Percentiles rank a stretch among this genome's conserved stretches.
These are phyloP conservation scores for Neurospora sp. DNA, from an alignment of 495 filamentous ascomycete genomes.

Conservation along the genomic window DNA sequence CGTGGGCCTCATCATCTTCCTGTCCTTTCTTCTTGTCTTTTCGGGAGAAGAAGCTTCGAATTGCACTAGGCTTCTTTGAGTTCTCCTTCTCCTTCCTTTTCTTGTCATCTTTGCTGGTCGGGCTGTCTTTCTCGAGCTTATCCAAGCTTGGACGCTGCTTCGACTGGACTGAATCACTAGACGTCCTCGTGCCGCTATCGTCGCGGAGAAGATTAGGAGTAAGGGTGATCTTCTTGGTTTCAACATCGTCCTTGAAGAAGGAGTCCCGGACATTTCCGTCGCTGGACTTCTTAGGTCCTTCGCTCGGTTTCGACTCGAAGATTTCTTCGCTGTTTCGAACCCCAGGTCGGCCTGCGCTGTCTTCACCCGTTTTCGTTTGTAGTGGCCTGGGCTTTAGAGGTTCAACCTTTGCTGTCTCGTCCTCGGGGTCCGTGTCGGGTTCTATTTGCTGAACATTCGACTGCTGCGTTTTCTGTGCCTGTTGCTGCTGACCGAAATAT, in stretches of 20 bases:
- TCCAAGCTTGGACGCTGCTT: slow-evolving; percentile 42
- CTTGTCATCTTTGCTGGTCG: slow-evolving; percentile 38
- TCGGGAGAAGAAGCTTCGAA: slow-evolving; percentile 89
- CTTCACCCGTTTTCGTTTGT: slow-evolving; percentile 29
- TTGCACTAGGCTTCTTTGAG: slow-evolving; percentile 84
- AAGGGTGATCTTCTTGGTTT: slow-evolving; percentile 94
- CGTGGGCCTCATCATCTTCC: slow-evolving; percentile 59
- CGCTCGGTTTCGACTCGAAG: slow-evolving; percentile 44
- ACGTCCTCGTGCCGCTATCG: slow-evolving; percentile 51
- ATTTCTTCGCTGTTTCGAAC: slow-evolving; percentile 52
- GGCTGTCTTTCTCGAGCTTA: slow-evolving; percentile 42
- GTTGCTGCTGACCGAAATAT: slow-evolving; percentile 24
- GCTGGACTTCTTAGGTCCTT: slow-evolving; percentile 53
- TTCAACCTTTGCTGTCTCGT: slow-evolving; percentile 40
- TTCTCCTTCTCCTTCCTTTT: slow-evolving; percentile 70
- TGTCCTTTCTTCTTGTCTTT: slow-evolving; percentile 78
- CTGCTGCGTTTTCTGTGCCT: slow-evolving; percentile 25
- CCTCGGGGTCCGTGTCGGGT: slow-evolving; percentile 25
- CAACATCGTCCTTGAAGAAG: slow-evolving; percentile 94
- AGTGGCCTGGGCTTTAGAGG: slow-evolving; percentile 30
- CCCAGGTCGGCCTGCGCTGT: slow-evolving; percentile 11
- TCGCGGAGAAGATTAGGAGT: slow-evolving; percentile 92
- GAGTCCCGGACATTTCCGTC: slow-evolving; percentile 83
- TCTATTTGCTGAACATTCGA: slow-evolving; percentile 11
- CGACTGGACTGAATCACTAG: slow-evolving; percentile 55